phyloP scores from a whole-genome alignment of 257 asterid species.

The Nicotiana noctiflora region DNA sequence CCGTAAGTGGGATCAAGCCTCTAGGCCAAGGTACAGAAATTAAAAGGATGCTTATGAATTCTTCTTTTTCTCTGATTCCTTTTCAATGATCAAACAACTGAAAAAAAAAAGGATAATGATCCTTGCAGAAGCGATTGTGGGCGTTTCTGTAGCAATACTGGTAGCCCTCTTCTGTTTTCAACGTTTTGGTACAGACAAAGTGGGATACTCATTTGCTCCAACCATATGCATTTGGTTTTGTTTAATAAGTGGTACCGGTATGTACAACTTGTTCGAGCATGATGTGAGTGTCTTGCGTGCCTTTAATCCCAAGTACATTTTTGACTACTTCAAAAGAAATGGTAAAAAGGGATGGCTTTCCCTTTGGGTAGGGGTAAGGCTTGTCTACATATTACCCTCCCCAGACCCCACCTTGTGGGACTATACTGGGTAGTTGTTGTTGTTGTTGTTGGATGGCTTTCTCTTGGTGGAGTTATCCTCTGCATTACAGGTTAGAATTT shows the following conservation, averaged over 20 bases:
- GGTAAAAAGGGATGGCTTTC: constrained; percentile 54
- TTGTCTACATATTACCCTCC: too few species aligned
- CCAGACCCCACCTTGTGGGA: too few species aligned
- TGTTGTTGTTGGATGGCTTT: too few species aligned
- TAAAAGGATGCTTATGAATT: background rate
- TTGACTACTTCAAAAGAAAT: constrained; percentile 37
- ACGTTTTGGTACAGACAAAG: constrained; percentile 58
- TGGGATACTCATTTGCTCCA: constrained; percentile 63
- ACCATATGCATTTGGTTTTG: constrained; percentile 42
- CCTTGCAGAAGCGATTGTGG: constrained; percentile 27
- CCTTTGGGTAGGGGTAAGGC: too few species aligned
- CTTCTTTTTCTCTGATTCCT: background rate
- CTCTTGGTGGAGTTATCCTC: constrained; percentile 59
- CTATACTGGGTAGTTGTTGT: too few species aligned
- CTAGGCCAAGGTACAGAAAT: background rate
- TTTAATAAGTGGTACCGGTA: constrained; percentile 34
- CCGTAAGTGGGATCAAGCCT: constrained; percentile 57
- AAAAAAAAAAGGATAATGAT: background rate
- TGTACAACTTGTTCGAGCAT: constrained; percentile 47
- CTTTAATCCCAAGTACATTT: constrained; percentile 40
- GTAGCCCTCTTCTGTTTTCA: constrained; percentile 37
- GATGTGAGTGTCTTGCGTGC: constrained; percentile 40
- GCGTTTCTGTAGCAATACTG: constrained; percentile 42
- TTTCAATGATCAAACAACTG: background rate
- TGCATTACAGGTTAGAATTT: constrained; percentile 36